Conservation (phyloP, 2,329 filamentous ascomycete genomes). For the Pestalotiopsis sp. region DNA sequence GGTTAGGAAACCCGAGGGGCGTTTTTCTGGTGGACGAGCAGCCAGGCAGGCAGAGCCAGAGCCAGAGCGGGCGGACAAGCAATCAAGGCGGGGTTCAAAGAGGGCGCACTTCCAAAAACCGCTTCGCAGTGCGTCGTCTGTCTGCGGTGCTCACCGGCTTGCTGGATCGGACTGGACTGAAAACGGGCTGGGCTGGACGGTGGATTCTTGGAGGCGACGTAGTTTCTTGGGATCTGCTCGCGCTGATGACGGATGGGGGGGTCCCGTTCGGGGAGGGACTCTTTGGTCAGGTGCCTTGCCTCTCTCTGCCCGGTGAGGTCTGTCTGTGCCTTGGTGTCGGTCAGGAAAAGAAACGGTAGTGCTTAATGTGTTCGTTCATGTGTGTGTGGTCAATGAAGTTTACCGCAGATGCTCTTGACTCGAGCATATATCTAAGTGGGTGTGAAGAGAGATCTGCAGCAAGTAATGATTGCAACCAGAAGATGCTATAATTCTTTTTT, state of each 20-base stretch:
- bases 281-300: background rate
- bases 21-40: background rate
- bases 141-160: background rate
- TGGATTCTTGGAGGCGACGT: background rate
- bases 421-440: background rate
- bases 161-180: background rate
- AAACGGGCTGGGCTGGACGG: background rate
- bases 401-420: background rate
- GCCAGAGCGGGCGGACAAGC: background rate
- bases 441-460: background rate
- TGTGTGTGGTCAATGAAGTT: background rate
- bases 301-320: background rate
- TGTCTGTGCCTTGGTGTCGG: background rate
- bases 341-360: background rate
- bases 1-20: background rate
- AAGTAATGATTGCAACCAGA: background rate
- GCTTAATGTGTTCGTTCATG: background rate
- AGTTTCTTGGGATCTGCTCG: background rate
- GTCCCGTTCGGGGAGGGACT: background rate
- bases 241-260: background rate
- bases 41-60: background rate
- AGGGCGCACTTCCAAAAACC: background rate
- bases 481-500: background rate
- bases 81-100: background rate
- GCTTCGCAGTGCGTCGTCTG: background rate